phyloP scores from a whole-genome alignment of 331 rosid genomes.

The Rhamnella rubrinervis region DNA sequence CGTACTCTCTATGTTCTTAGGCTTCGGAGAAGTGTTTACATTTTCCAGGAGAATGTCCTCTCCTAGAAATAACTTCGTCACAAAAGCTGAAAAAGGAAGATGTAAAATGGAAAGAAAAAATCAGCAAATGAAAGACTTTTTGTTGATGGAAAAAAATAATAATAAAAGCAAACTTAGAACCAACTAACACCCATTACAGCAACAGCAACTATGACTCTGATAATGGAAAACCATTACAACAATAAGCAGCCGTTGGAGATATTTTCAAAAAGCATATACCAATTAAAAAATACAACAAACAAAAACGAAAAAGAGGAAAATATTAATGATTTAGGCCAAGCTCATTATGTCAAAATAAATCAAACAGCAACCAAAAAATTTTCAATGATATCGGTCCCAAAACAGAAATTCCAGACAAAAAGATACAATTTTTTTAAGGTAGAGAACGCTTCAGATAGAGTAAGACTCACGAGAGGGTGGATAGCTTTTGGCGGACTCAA shows the following conservation, averaged over 20 bases:
- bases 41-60: conserved; percentile 46
- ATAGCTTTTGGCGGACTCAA: conserved; percentile 34
- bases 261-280: too few relatives aligned
- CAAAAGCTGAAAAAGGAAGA: conserved; percentile 62
- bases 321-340: background rate
- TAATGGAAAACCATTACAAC: too few relatives aligned
- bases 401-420: background rate
- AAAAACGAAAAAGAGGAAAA: background rate
- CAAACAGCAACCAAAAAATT: background rate
- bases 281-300: too few relatives aligned
- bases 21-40: conserved; percentile 44
- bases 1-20: conserved; percentile 27
- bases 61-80: conserved; percentile 49
- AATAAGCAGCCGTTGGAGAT: too few relatives aligned
- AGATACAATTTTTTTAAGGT: too few relatives aligned
- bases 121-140: background rate
- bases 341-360: conserved; percentile 3
- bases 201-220: too few relatives aligned
- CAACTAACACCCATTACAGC: too few relatives aligned
- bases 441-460: background rate
- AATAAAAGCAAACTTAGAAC: too few relatives aligned
- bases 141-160: too few relatives aligned
- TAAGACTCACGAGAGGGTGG: conserved; percentile 24
- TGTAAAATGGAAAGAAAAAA: background rate
- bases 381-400: background rate